These are phyloP conservation scores for Erysimum cheiri DNA, from an alignment of 441 rosid species.

Conservation along the genomic window DNA sequence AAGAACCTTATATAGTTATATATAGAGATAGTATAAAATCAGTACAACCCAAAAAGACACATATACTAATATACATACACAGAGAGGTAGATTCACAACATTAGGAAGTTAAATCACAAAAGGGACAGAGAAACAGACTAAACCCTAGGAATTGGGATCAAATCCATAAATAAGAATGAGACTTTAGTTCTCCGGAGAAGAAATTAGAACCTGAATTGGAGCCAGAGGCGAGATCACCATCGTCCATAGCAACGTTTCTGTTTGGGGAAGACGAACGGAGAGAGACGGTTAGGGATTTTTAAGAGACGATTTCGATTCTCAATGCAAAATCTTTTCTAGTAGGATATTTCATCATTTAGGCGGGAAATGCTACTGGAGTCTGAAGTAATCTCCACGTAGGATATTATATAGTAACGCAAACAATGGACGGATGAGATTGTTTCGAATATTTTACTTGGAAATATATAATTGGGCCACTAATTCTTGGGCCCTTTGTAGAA, in stretches of 20 bases:
- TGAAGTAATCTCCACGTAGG: background rate
- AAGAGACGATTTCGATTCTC: slow-evolving; percentile 8
- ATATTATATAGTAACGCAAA: slow-evolving; percentile 2
- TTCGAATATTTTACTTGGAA: background rate
- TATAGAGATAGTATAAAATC: background rate
- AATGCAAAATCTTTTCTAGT: background rate
- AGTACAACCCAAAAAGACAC: background rate
- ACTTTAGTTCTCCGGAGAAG: background rate
- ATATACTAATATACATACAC: background rate
- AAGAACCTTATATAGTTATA: no score
- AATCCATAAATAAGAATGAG: background rate
- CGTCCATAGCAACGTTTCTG: slow-evolving; percentile 1
- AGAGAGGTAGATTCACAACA: background rate
- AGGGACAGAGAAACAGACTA: background rate
- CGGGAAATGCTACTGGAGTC: slow-evolving; percentile 24
- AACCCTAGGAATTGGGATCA: slow-evolving; percentile 7
- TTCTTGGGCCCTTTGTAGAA: no score
- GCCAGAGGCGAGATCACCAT: slow-evolving; percentile 1
- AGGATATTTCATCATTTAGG: background rate
- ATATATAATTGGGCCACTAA: no score
- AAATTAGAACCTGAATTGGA: slow-evolving; percentile 20
- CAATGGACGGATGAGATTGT: slow-evolving; percentile 24
- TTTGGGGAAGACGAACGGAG: background rate
- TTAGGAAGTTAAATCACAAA: background rate
- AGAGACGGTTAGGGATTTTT: slow-evolving; percentile 1